Percentiles rank a stretch among this genome's conserved stretches.
phyloP scores from a whole-genome alignment of 2,329 filamentous ascomycete genomes.

The Alternaria angustiovoidea region DNA sequence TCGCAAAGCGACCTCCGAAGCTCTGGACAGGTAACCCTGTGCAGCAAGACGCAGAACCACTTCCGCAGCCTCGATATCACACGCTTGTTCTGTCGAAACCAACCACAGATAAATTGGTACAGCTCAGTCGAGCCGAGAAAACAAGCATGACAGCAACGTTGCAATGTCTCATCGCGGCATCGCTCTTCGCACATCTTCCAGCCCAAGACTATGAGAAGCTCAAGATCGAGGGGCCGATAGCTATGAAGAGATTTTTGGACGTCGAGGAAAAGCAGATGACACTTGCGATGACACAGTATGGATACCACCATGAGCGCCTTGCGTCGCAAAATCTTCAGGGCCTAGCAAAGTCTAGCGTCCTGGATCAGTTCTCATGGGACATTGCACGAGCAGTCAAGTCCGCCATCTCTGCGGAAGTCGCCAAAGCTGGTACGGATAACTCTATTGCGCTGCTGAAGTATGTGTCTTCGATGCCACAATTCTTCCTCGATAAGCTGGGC shows the following conservation, averaged over 20 bases:
- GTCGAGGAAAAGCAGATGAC: conserved; percentile 39
- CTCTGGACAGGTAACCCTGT: conserved; percentile 36
- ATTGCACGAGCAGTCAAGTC: conserved; percentile 27
- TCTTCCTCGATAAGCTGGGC: conserved; percentile 51
- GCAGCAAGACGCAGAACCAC: conserved; percentile 17
- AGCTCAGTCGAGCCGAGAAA: conserved; percentile 47
- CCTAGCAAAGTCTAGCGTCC: not conserved
- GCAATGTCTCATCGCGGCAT: conserved; percentile 50
- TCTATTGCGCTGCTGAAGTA: conserved; percentile 51
- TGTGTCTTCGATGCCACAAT: conserved; percentile 51
- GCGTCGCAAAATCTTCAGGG: not conserved
- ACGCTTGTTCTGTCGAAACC: conserved; percentile 44
- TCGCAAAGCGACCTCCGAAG: conserved; percentile 24
- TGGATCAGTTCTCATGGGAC: conserved; percentile 30
- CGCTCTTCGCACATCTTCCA: conserved; percentile 46
- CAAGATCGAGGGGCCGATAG: conserved; percentile 48
- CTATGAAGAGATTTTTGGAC: conserved; percentile 47
- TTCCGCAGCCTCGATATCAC: conserved; percentile 34
- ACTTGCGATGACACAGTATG: conserved; percentile 33
- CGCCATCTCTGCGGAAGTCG: conserved; percentile 22
- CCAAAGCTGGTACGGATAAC: conserved; percentile 41
- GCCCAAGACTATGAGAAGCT: conserved; percentile 42
- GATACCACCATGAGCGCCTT: conserved; percentile 16
- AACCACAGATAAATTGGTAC: conserved; percentile 40
- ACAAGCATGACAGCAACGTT: conserved; percentile 55